Evolutionary conservation across 768 basidiomycete genomes (phyloP), one percentile per base, ranked within the genome.

Genomic region (Mycena rosella): DNA sequence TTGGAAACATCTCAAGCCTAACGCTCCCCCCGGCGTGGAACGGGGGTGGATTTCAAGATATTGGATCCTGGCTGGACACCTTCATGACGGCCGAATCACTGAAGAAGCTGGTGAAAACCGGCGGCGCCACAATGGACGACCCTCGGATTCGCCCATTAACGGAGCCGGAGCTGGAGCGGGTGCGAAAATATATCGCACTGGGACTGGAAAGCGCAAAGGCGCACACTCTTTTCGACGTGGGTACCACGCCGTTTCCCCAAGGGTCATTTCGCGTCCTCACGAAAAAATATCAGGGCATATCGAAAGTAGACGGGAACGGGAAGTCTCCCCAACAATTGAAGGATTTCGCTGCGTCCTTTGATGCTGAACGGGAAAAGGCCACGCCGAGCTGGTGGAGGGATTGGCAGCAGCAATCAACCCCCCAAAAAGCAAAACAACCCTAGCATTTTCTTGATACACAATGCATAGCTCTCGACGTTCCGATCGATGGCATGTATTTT

Each of bases 111-210:
- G 67, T 42, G 0, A 62, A 66, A 15, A 32, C 45, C 11, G 63
- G 52, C 1, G 36, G 65, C 6, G 52, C 74, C 56, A 26, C 75
- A 34, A 80, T 81, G 80, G 74, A 75, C 29, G 80, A 81, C 60
- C 75, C 65, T 2, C 73, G 81, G 30, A 72, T 81, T 38, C 80
- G 80, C 24, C 78, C 80, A 58, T 80, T 76, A 74, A 81, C 75
- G 8, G 44, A 11, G 17, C 73, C 76, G 22, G 80, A 81, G 58
- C 44, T 75, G 45, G 47, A 63, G 0, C 67, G 69, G 13, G 74
- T 79, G 40, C 75, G 72, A 36, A 67, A 54, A 6, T 81, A 75
- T 74, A 29, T 81, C 29, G 48, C 64, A 0, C 10, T 53, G 1
- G 60, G 66, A 3, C 13, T 30, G 17, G 63, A 67, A 22, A 54